These are phyloP conservation scores for Diaporthe destruens DNA, from an alignment of 2,329 filamentous ascomycete genomes.

Conservation along the genomic window DNA sequence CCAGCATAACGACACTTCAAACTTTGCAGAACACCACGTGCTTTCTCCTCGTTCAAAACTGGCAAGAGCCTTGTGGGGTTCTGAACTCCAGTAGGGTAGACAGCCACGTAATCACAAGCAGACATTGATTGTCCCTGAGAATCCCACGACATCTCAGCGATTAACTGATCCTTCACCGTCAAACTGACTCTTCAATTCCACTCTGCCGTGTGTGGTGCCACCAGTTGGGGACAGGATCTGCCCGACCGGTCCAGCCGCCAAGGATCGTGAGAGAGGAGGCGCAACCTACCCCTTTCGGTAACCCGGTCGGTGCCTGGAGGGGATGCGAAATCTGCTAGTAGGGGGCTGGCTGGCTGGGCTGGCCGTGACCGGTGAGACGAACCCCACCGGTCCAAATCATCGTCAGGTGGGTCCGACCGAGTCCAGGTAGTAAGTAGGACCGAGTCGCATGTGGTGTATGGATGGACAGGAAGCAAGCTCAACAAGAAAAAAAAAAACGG, in stretches of 20 bases:
- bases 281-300: background rate
- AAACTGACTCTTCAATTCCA: too few relatives aligned
- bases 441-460: background rate
- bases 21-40: too few relatives aligned
- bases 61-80: background rate
- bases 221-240: too few relatives aligned
- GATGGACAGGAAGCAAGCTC: background rate
- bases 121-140: background rate
- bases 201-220: too few relatives aligned
- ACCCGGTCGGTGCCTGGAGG: background rate
- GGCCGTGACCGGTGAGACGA: slow-evolving; percentile 16
- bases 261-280: background rate
- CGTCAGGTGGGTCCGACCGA: slow-evolving; percentile 1
- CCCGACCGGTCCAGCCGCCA: background rate
- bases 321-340: background rate
- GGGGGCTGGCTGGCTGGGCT: background rate
- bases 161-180: too few relatives aligned
- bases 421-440: too few relatives aligned
- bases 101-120: too few relatives aligned
- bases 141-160: background rate
- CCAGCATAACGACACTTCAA: too few relatives aligned
- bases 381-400: too few relatives aligned
- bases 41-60: too few relatives aligned
- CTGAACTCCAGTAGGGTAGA: background rate
- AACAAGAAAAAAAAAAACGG: background rate